Percentiles rank a stretch among this genome's conserved stretches.
These are phyloP conservation scores for Leccinum disarticulatum DNA, from an alignment of 768 basidiomycete species.

Conservation along the genomic window DNA sequence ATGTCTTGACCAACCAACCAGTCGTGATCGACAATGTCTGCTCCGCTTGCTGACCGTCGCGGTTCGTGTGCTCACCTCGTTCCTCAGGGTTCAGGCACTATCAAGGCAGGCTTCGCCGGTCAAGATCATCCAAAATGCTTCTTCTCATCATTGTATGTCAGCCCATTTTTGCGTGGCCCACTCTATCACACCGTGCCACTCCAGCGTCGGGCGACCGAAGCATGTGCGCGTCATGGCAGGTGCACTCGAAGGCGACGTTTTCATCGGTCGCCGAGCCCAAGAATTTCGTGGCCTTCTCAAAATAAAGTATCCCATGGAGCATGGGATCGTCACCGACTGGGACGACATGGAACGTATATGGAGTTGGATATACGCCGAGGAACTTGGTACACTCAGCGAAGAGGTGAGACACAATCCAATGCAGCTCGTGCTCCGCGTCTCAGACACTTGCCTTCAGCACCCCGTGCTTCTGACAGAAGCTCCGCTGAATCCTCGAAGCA, in stretches of 20 bases:
- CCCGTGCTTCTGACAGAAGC: conserved; percentile 97
- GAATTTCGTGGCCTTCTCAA: conserved; percentile 94
- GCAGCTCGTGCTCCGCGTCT: background rate
- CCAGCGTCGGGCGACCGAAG: conserved; percentile 93
- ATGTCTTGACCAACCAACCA: conserved; percentile 96
- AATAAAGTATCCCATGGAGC: conserved; percentile 99
- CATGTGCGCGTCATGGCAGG: conserved; percentile 98
- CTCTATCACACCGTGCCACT: conserved; percentile 17
- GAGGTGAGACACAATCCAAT: conserved; percentile 59
- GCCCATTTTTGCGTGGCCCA: conserved; percentile 29
- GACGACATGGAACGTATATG: conserved; percentile 99
- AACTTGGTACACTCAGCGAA: conserved; percentile 92
- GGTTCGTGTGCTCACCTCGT: conserved; percentile 25
- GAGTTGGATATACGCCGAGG: conserved; percentile 97
- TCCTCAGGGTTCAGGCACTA: conserved; percentile 92
- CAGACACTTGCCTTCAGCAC: conserved; percentile 56
- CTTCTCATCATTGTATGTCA: conserved; percentile 95
- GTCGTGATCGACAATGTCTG: conserved; percentile 98
- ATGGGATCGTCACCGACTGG: conserved; percentile 99
- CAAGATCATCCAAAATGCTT: conserved; percentile 99
- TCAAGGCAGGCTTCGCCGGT: conserved; percentile 98
- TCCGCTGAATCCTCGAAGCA: conserved; percentile 93
- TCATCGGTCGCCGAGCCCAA: conserved; percentile 94
- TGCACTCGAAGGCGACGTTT: conserved; percentile 92
- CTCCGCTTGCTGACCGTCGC: conserved; percentile 21